A percentile compares a stretch with the other conserved stretches of the same genome.
phyloP scores from a whole-genome alignment of 2,329 filamentous ascomycete species.

The Neocucurbitaria cava region DNA sequence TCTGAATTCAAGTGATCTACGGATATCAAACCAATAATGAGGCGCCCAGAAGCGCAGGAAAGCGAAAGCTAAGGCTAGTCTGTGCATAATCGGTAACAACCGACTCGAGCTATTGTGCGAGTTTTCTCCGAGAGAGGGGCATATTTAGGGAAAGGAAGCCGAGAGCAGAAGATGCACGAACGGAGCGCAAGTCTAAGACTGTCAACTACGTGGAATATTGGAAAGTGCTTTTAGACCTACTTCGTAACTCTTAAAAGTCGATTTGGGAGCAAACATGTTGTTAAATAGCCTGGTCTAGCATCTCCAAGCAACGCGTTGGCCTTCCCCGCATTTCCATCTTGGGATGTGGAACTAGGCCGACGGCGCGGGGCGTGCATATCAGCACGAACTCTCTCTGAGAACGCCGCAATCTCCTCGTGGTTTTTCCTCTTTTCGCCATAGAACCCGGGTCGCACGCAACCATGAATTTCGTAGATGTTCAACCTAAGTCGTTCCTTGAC shows the following conservation, averaged over 20 bases:
- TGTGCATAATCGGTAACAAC: not conserved
- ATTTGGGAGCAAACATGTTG: not conserved
- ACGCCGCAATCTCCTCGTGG: constrained; percentile 21
- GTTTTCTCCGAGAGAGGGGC: not conserved
- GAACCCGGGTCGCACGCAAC: constrained; percentile 28
- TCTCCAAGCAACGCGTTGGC: constrained; percentile 21
- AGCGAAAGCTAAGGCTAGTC: not conserved
- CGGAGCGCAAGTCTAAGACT: not conserved
- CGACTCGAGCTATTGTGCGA: not conserved
- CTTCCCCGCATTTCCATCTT: constrained; percentile 38
- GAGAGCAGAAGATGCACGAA: not conserved
- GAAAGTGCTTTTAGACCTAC: not conserved
- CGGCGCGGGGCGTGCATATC: constrained; percentile 41
- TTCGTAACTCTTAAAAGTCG: not conserved
- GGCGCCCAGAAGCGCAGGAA: not conserved
- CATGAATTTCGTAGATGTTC: constrained; percentile 48
- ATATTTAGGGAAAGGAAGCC: not conserved
- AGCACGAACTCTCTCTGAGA: constrained; percentile 23
- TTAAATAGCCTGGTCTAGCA: not conserved
- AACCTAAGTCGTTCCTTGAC: constrained; percentile 45
- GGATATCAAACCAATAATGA: not conserved
- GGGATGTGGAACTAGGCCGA: constrained; percentile 25
- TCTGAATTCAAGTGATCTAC: not conserved
- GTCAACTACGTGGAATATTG: not conserved
- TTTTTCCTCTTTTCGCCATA: constrained; percentile 38